Percentiles rank a stretch among this genome's conserved stretches.
Evolutionary conservation across 257 asterid genomes (phyloP).

Genomic region (Lavandula angustifolia): DNA sequence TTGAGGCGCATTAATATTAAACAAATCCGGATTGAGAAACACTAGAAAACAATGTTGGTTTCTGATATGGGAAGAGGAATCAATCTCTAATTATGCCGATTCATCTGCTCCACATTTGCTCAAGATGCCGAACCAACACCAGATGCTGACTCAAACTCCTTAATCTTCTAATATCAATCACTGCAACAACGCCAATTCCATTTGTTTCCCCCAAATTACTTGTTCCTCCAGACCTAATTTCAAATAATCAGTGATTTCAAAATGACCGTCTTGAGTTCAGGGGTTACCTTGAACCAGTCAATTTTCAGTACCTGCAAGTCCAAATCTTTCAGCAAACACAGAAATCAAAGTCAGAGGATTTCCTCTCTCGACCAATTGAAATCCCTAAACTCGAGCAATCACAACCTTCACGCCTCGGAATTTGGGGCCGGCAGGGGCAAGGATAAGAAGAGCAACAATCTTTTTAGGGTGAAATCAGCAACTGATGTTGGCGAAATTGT

Average conservation of each 20-base stretch:
- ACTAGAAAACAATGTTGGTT: not conserved
- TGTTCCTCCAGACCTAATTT: conserved; percentile 17
- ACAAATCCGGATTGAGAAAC: no score
- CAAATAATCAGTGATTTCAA: conserved; percentile 3
- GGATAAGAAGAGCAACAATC: conserved; percentile 32
- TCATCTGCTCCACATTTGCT: conserved; percentile 1
- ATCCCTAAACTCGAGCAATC: conserved; percentile 19
- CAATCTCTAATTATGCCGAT: conserved; percentile 11
- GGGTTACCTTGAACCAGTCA: conserved; percentile 40
- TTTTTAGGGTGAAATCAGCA: conserved; percentile 47
- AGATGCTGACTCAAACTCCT: conserved; percentile 4
- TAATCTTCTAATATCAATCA: not conserved
- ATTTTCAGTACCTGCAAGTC: conserved; percentile 35
- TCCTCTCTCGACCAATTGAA: conserved; percentile 34
- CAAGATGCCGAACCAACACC: conserved; percentile 13
- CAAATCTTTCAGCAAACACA: conserved; percentile 34
- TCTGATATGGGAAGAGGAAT: conserved; percentile 22
- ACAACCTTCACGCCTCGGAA: conserved; percentile 29
- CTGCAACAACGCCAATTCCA: not conserved
- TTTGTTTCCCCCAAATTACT: not conserved
- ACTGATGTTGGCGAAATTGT: conserved; percentile 43
- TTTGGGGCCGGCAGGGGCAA: conserved; percentile 31
- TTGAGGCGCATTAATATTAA: no score
- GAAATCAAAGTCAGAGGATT: conserved; percentile 27
- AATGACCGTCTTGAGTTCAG: conserved; percentile 48